Evolutionary conservation across 2,329 filamentous ascomycete species (phyloP), one percentile per base, ranked within the genome.

Genomic region (Simplicillium aogashimaense): DNA sequence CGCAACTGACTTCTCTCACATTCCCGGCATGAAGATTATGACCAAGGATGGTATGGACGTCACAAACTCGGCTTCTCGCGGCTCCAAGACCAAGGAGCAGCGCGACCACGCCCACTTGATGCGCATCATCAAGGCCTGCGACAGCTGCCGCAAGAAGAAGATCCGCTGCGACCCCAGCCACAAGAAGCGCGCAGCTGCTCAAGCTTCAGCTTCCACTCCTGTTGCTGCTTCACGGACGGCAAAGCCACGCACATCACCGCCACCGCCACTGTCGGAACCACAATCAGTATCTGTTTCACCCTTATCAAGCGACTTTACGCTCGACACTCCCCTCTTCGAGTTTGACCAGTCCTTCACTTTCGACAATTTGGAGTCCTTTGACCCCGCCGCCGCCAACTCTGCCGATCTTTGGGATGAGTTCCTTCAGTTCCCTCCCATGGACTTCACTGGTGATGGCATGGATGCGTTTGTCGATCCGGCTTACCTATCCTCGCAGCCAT

Each of bases 111-210:
- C 78, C 6, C 76, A 80, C 48, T 60, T 81, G 36, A 81, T 82
- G 74, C 66, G 78, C 44, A 76, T 78, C 53, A 75, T 81, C 55
- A 80, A 80, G 61, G 78, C 78, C n/a, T 82, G 78, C 54, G 72
- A 78, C 34, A 63, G 65, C 44, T 82, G 78, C 63, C 64, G 67
- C 44, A 67, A 64, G 54, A 81, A 79, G 69, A 82, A 82, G 70
- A 67, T 74, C 32, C 70, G 75, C 35, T 79, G 75, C 53, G 73
- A 77, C 47, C 75, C 75, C 3, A 74, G 69, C 58, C 74, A 79
- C 56, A 74, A 69, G 64, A 69, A 69, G 61, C 58, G 64, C 20
- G 47, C 54, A 15, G 57, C 61, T 39, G 45, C 65, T 14, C 57
- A 57, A 43, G 50, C 47, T 41, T 47, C 42, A 9, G 37, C 33